Base-by-base conservation (phyloP, 208 protist genomes). In the Acanthamoeba lenticulata region DNA sequence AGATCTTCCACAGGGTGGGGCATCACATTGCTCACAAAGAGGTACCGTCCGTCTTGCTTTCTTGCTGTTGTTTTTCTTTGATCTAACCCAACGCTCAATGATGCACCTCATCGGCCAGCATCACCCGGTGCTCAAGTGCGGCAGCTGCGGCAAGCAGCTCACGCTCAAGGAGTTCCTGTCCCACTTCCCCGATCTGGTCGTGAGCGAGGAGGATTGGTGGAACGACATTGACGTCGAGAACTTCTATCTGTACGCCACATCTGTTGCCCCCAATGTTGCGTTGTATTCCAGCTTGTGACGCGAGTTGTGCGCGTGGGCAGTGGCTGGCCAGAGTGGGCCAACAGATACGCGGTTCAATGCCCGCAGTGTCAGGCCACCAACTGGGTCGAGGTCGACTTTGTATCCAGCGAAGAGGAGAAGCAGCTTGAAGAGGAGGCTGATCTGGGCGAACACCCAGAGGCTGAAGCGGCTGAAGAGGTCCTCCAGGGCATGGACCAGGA, bases 21-120 rank as follows among this genome's bases (percentile, higher is more conserved):
- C 69, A 81, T 36, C 69, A 81, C 69, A 81, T 81, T 19, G 40
- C 40, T 2, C 69, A 81, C 69, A 81, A 81, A 36, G 69, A 81
- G 69, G 69, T 81, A 81, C 69, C 6, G 29, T 9, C 24, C 24
- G 27, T n/a, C n/a, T n/a, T n/a, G n/a, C n/a, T n/a, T n/a, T n/a
- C n/a, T n/a, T n/a, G n/a, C n/a, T n/a, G n/a, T n/a, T n/a, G n/a
- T n/a, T n/a, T n/a, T n/a, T n/a, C n/a, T n/a, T n/a, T n/a, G n/a
- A n/a, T n/a, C n/a, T n/a, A n/a, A n/a, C n/a, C n/a, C n/a, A n/a
- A 77, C 17, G 36, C 21, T n/a, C 67, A 44, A 77, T 42, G 32
- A 2, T 21, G 7, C 15, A 21, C 19, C 5, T 36, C 19, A 5
- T 47, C 24, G 40, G 9, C 6, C 34, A 81, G 69, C 69, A 81